Evolutionary conservation across 2,329 filamentous ascomycete genomes (phyloP), one percentile per base, ranked within the genome.

Genomic region (Pleurostoma richardsiae): DNA sequence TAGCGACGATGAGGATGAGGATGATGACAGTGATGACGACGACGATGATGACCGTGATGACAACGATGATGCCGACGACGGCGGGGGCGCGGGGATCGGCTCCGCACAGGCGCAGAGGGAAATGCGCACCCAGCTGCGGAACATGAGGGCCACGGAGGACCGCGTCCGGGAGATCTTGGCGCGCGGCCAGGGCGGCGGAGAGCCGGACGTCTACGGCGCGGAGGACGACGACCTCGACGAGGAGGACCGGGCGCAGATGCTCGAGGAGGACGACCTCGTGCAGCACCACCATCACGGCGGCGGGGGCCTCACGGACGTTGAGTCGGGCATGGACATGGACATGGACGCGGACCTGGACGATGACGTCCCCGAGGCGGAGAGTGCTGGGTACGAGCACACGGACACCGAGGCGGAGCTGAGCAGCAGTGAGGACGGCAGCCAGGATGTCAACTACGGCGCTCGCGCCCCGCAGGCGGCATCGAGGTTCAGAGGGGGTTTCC

Each of bases 321-420:
- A 58, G 30, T 48, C 49, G 30, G 63, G 63, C 33, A 53, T 56
- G 46, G 70, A 73, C 51, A 70, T 80, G 68, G 75, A 75, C 57
- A 83, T 85, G 78, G 82, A 79, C 43, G 81, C 76, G n/a, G 77
- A 90, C 59, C 71, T 89, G 39, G 86, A 90, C 60, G 83, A 82
- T 42, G 83, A 86, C 49, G 79, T 89, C 33, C 84, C 85, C 26
- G 83, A 86, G 49, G 82, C 75, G 7, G 78, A 81, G 57, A 71
- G 70, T 57, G 79, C 74, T 29, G 79, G 80, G 55, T 90, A 89
- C 68, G 86, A 90, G 69, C 86, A 90, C 60, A 90, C 86, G 6
- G 86, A 90, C 65, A 86, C 85, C 3, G 86, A 89, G 54, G 84
- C 74, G 6, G 82, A 83, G 44, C 54, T 82, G 44, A 75, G 66